A percentile compares a stretch with the other conserved stretches of the same genome.
Conservation (phyloP, 176 grass and related monocot species). For the Aechmea fasciata region DNA sequence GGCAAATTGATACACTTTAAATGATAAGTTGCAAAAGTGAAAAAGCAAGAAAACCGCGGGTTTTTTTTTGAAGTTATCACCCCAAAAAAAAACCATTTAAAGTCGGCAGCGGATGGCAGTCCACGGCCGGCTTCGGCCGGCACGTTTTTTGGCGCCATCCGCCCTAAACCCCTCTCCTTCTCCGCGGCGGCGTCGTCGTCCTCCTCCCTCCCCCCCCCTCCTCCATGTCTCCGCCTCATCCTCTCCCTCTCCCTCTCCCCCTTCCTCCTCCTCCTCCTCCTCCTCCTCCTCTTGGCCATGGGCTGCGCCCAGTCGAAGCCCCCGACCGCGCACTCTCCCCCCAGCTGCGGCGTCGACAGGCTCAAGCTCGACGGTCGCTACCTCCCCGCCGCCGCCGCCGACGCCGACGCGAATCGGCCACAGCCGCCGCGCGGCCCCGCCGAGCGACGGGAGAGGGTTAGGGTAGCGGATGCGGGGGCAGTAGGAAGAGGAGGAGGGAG, state of each 20-base stretch:
- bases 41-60: too few species aligned
- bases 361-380: constrained; percentile 14
- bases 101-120: too few species aligned
- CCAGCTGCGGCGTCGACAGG: constrained; percentile 30
- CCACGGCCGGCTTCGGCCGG: too few species aligned
- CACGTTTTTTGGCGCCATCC: too few species aligned
- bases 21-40: too few species aligned
- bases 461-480: not conserved
- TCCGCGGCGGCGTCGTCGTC: not conserved
- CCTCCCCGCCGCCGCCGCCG: not conserved
- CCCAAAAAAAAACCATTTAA: too few species aligned
- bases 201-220: constrained; percentile 17
- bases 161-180: too few species aligned
- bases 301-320: constrained; percentile 47
- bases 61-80: too few species aligned
- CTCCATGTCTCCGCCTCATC: not conserved
- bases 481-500: not conserved
- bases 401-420: constrained; percentile 14
- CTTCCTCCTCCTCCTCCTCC: constrained; percentile 4
- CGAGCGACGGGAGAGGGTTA: not conserved
- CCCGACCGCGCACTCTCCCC: constrained; percentile 29
- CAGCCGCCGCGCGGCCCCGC: not conserved
- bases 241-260: constrained; percentile 36
- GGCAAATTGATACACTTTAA: too few species aligned
- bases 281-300: constrained; percentile 20